Percentiles rank a stretch among this genome's conserved stretches.
phyloP scores from a whole-genome alignment of 2,329 filamentous ascomycete species.

The Aspergillus felis region DNA sequence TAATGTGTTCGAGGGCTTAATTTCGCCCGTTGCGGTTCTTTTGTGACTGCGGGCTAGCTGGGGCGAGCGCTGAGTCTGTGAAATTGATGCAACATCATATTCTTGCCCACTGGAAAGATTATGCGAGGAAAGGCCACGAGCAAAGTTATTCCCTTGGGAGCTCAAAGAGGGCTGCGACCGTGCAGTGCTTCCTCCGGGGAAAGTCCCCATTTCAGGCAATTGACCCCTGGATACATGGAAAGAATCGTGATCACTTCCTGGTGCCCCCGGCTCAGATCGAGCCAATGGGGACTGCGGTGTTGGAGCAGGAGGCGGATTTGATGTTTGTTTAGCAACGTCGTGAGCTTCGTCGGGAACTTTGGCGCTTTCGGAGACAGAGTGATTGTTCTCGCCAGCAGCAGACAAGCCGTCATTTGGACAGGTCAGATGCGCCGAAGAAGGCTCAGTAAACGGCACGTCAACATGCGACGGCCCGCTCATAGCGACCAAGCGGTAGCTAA shows the following conservation, averaged over 20 bases:
- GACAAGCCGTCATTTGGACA: constrained; percentile 10
- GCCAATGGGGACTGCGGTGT: background rate
- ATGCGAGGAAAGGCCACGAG: background rate
- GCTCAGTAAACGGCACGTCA: constrained; percentile 16
- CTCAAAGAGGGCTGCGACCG: background rate
- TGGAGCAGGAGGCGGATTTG: background rate
- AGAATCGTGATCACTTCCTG: background rate
- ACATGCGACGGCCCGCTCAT: constrained; percentile 11
- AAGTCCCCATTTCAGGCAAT: background rate
- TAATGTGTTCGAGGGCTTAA: constrained; percentile 52
- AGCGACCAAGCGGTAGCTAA: constrained; percentile 1
- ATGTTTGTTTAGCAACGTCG: constrained; percentile 13
- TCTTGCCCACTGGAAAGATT: background rate
- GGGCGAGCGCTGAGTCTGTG: constrained; percentile 10
- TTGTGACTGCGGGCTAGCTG: constrained; percentile 53
- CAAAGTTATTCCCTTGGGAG: background rate
- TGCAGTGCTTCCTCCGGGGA: background rate
- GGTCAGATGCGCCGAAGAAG: constrained; percentile 18
- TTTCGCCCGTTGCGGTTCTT: constrained; percentile 69
- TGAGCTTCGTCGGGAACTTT: constrained; percentile 1
- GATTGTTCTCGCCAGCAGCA: background rate
- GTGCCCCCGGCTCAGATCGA: background rate
- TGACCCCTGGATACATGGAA: background rate
- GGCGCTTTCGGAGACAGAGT: constrained; percentile 2
- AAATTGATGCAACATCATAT: constrained; percentile 13